Conservation (phyloP, 2,329 filamentous ascomycete species). For the Aspergillus tamarii region DNA sequence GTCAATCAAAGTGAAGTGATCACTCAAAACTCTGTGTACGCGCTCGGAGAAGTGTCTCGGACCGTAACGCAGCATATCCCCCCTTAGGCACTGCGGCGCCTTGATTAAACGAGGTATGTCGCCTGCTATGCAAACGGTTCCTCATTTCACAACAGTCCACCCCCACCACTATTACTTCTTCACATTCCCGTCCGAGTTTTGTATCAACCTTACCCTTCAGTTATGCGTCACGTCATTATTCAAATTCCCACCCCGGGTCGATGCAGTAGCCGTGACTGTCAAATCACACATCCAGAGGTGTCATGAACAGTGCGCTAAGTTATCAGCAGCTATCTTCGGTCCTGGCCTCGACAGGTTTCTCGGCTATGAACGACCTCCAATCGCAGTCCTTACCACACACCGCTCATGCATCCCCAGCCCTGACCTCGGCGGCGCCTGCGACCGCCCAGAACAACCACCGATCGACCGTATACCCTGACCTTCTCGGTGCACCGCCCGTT, state of each 20-base stretch:
- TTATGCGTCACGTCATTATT: conserved; percentile 54
- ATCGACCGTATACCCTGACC: conserved; percentile 46
- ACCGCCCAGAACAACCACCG: conserved; percentile 34
- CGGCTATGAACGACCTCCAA: conserved; percentile 50
- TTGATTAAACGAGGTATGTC: conserved; percentile 55
- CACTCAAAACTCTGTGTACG: conserved; percentile 18
- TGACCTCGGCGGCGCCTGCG: conserved; percentile 34
- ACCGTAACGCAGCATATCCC: conserved; percentile 26
- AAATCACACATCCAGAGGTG: conserved; percentile 18
- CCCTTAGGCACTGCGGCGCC: conserved; percentile 24
- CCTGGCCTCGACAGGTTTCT: conserved; percentile 37
- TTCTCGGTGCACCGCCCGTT: conserved; percentile 66
- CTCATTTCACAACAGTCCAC: conserved; percentile 57
- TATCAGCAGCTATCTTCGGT: conserved; percentile 34
- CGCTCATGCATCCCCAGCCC: conserved; percentile 46
- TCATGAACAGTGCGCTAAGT: conserved; percentile 27
- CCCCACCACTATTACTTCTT: conserved; percentile 26
- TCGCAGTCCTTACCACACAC: conserved; percentile 47
- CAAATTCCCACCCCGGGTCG: conserved; percentile 45
- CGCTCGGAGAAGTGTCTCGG: conserved; percentile 28
- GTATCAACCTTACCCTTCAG: conserved; percentile 54
- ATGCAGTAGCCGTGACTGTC: conserved; percentile 38
- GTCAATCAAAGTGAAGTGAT: conserved; percentile 18
- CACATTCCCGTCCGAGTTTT: conserved; percentile 44
- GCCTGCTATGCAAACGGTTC: conserved; percentile 64